phyloP scores from a whole-genome alignment of 139 green algal genomes.

The Limnomonas spitsbergensis region DNA sequence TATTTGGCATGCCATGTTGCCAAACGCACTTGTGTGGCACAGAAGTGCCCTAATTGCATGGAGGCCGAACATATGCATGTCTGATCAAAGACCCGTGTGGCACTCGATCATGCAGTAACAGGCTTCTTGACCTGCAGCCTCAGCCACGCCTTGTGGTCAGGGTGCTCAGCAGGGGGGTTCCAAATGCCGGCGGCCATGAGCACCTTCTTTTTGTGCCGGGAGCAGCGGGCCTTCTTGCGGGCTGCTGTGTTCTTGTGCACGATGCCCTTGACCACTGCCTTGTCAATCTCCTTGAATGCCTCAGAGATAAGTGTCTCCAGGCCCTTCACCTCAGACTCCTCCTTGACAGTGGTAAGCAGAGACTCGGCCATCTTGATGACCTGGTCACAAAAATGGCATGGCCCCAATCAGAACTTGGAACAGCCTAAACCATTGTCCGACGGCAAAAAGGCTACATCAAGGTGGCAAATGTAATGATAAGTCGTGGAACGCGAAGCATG shows the following conservation, averaged over 20 bases:
- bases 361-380: constrained; percentile 55
- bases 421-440: background rate
- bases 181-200: constrained; percentile 33
- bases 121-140: constrained; percentile 13
- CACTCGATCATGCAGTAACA: background rate
- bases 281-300: constrained; percentile 82
- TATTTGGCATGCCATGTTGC: background rate
- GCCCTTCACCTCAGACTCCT: constrained; percentile 47
- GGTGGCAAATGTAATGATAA: background rate
- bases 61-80: background rate
- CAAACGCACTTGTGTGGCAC: background rate
- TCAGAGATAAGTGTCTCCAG: constrained; percentile 71
- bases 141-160: constrained; percentile 21
- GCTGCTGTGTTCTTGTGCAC: constrained; percentile 83
- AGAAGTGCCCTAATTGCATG: background rate
- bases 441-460: no score
- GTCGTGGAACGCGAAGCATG: background rate
- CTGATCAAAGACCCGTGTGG: background rate
- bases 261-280: constrained; percentile 76
- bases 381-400: constrained; percentile 31
- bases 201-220: constrained; percentile 56
- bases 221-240: constrained; percentile 77
- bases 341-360: constrained; percentile 1
- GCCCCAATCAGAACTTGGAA: background rate
- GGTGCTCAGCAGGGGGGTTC: constrained; percentile 20